Percentiles rank a stretch among this genome's conserved stretches.
Evolutionary conservation across 495 filamentous ascomycete genomes (phyloP).

Genomic region (Neurospora sp.): DNA sequence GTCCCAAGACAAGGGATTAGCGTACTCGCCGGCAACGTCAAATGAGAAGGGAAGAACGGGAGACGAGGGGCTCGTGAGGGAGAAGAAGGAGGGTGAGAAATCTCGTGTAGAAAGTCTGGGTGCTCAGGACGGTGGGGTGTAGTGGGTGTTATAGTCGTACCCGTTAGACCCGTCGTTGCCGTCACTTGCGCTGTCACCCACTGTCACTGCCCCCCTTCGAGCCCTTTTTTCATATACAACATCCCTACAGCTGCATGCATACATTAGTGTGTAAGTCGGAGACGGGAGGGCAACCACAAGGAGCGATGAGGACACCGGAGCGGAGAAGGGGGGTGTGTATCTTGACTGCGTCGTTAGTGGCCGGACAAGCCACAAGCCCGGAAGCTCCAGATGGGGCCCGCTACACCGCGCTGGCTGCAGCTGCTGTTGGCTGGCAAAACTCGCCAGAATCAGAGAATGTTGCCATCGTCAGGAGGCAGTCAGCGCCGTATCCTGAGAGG

Average conservation of each 20-base stretch:
- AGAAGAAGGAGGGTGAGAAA: conserved; percentile 39
- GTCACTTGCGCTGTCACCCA: conserved; percentile 2
- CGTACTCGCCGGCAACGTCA: conserved; percentile 43
- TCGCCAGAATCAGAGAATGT: conserved; percentile 3
- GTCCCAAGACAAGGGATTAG: conserved; percentile 51
- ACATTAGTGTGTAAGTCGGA: neutral
- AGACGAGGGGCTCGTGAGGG: conserved; percentile 36
- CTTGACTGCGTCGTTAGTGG: conserved; percentile 7
- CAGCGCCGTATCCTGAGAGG: neutral
- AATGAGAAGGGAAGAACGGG: conserved; percentile 41
- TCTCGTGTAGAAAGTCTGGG: conserved; percentile 27
- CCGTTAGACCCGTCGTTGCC: conserved; percentile 3
- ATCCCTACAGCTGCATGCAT: conserved; percentile 3
- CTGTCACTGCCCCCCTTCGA: neutral
- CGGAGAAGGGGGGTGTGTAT: neutral
- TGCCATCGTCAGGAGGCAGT: conserved; percentile 8
- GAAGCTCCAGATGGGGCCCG: conserved; percentile 4
- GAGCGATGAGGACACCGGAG: neutral
- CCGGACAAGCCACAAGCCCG: conserved; percentile 3
- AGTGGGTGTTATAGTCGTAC: conserved; percentile 31
- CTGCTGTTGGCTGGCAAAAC: conserved; percentile 5
- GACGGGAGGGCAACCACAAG: neutral
- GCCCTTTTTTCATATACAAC: conserved; percentile 1
- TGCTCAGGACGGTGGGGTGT: conserved; percentile 21
- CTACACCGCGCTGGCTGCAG: conserved; percentile 3